A percentile compares a stretch with the other conserved stretches of the same genome.
phyloP scores from a whole-genome alignment of 768 basidiomycete species.

The Tylopilus intermedius region DNA sequence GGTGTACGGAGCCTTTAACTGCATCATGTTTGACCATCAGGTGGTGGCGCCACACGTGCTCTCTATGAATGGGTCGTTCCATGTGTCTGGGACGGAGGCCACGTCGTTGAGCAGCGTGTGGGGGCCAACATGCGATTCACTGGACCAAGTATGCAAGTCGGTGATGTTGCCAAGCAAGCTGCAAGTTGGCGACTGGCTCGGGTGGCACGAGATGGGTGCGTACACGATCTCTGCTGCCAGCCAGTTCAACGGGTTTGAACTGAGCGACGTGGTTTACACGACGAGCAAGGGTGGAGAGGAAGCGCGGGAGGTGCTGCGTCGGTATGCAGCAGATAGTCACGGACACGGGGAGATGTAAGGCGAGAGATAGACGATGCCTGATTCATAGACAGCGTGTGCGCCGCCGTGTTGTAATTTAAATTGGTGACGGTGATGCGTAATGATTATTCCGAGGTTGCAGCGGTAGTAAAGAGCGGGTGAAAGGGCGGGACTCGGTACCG shows the following conservation, averaged over 20 bases:
- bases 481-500: conserved; percentile 6
- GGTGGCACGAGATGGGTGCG: conserved; percentile 97
- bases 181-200: conserved; percentile 94
- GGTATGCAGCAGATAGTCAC: conserved; percentile 42
- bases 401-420: conserved; percentile 11
- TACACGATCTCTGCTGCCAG: conserved; percentile 98
- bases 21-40: conserved; percentile 97
- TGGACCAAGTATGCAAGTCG: conserved; percentile 80
- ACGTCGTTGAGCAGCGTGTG: conserved; percentile 70
- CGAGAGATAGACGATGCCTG: not conserved
- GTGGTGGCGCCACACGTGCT: conserved; percentile 79
- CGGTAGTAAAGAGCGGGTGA: not conserved
- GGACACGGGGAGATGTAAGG: conserved; percentile 28
- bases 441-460: conserved; percentile 4
- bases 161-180: conserved; percentile 62
- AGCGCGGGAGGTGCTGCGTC: conserved; percentile 47
- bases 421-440: conserved; percentile 10
- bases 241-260: conserved; percentile 89
- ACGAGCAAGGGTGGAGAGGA: conserved; percentile 53
- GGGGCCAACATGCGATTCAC: conserved; percentile 98
- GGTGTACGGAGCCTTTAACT: conserved; percentile 95
- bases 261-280: conserved; percentile 78
- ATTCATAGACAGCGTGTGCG: conserved; percentile 4
- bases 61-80: conserved; percentile 62
- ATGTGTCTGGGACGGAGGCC: conserved; percentile 34